Conservation (phyloP, 441 rosid species). For the Sinapis alba region DNA sequence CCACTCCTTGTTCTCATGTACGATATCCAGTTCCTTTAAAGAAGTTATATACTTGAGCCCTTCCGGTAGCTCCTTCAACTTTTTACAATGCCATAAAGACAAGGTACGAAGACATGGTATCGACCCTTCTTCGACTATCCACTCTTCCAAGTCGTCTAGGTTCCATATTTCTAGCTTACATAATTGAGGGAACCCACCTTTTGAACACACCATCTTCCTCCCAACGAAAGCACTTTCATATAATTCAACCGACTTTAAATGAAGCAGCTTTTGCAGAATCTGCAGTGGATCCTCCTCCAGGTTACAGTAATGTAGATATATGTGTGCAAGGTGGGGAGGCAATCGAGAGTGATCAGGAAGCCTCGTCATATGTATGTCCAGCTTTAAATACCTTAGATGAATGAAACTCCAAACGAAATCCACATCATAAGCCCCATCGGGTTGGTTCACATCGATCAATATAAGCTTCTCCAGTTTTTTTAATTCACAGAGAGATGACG, state of each 20-base stretch:
- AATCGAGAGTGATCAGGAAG: neutral
- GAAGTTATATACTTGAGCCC: conserved; percentile 10
- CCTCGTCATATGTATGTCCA: conserved; percentile 11
- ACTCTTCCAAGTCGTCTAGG: conserved; percentile 25
- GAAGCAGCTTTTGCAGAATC: conserved; percentile 14
- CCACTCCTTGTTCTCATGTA: neutral
- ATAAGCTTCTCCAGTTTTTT: neutral
- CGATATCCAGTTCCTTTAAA: neutral
- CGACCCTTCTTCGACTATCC: conserved; percentile 33
- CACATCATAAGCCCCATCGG: neutral
- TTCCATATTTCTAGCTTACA: neutral
- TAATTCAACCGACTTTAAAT: neutral
- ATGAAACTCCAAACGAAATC: neutral
- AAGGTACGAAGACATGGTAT: conserved; percentile 20
- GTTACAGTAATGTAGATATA: neutral
- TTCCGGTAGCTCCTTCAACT: conserved; percentile 17
- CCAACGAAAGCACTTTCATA: neutral
- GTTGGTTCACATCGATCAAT: neutral
- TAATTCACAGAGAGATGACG: neutral
- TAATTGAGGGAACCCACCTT: conserved; percentile 25
- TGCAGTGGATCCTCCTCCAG: conserved; percentile 32
- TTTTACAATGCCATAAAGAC: neutral
- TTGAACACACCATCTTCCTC: conserved; percentile 19
- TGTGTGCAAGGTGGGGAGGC: conserved; percentile 11
- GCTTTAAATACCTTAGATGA: neutral